Evolutionary conservation across 352 stramenopile genomes (phyloP).

Genomic region (Sclerospora graminicola): DNA sequence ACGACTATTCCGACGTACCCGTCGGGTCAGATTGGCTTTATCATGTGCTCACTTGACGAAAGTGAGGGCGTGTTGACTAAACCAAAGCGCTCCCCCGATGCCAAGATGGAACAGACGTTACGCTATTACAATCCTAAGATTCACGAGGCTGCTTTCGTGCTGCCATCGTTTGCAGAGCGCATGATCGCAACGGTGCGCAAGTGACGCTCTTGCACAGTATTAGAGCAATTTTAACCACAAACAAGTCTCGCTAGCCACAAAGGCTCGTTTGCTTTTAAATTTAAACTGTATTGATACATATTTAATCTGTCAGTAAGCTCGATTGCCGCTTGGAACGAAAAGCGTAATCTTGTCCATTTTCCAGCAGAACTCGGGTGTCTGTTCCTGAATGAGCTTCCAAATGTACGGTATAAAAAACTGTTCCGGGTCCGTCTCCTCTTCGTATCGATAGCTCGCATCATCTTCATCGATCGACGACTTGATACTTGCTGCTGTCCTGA

Average conservation of each 20-base stretch:
- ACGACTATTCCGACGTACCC: conserved; percentile 99
- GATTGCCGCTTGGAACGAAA: conserved; percentile 27
- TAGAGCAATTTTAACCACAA: too few relatives aligned
- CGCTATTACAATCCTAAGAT: conserved; percentile 93
- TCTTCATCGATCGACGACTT: conserved; percentile 29
- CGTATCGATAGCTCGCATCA: conserved; percentile 71
- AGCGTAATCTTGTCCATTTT: conserved; percentile 75
- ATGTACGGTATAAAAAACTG: conserved; percentile 77
- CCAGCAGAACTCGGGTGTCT: conserved; percentile 73
- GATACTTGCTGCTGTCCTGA: conserved; percentile 1
- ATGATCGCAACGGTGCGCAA: conserved; percentile 77
- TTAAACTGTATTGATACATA: too few relatives aligned
- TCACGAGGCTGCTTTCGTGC: conserved; percentile 94
- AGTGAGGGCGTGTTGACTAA: conserved; percentile 40
- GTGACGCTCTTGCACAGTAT: conserved; percentile 14
- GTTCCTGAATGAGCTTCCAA: conserved; percentile 62
- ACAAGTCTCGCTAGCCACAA: too few relatives aligned
- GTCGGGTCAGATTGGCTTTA: conserved; percentile 98
- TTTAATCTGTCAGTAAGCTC: conserved; percentile 13
- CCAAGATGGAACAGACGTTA: conserved; percentile 59
- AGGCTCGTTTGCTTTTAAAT: too few relatives aligned
- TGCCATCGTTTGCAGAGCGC: conserved; percentile 90
- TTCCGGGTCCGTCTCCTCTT: conserved; percentile 57
- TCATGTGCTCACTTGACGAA: conserved; percentile 83
- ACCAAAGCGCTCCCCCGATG: conserved; percentile 54